Evolutionary conservation across 2,329 filamentous ascomycete genomes (phyloP).

Genomic region (Cordyceps cateniannulata): DNA sequence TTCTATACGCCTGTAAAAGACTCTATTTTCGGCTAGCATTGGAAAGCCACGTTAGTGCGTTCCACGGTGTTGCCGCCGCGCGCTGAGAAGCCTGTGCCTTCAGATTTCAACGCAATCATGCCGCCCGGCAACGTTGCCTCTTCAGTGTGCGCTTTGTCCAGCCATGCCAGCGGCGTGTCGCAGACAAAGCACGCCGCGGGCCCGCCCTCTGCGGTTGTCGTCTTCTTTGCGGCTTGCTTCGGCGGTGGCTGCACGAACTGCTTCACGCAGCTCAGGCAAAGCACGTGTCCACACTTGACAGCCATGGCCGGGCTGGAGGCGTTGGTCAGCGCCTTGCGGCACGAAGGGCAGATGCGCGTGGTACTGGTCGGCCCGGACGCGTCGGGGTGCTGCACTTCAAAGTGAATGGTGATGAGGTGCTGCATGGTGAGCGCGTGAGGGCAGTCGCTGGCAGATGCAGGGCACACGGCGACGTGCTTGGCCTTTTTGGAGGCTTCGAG

Average conservation of each 20-base stretch:
- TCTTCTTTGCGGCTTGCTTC: conserved; percentile 30
- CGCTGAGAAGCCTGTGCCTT: conserved; percentile 89
- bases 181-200: conserved; percentile 70
- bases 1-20: not conserved
- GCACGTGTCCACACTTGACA: conserved; percentile 84
- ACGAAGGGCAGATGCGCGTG: conserved; percentile 66
- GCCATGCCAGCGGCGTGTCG: conserved; percentile 63
- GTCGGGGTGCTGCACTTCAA: conserved; percentile 63
- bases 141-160: conserved; percentile 31
- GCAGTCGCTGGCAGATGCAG: conserved; percentile 59
- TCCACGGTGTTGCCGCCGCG: conserved; percentile 78
- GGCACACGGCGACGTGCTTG: conserved; percentile 69
- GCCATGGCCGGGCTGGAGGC: conserved; percentile 74
- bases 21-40: conserved; percentile 47
- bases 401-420: conserved; percentile 66
- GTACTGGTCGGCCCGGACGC: conserved; percentile 36
- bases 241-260: conserved; percentile 68
- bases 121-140: conserved; percentile 61
- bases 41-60: conserved; percentile 73
- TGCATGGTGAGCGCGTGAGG: conserved; percentile 75
- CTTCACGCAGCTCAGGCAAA: conserved; percentile 77
- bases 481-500: conserved; percentile 51
- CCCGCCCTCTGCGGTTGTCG: conserved; percentile 41
- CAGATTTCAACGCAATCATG: conserved; percentile 71
- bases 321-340: conserved; percentile 76